Base-by-base conservation (phyloP, 768 basidiomycete genomes). In the Boletus sp. region DNA sequence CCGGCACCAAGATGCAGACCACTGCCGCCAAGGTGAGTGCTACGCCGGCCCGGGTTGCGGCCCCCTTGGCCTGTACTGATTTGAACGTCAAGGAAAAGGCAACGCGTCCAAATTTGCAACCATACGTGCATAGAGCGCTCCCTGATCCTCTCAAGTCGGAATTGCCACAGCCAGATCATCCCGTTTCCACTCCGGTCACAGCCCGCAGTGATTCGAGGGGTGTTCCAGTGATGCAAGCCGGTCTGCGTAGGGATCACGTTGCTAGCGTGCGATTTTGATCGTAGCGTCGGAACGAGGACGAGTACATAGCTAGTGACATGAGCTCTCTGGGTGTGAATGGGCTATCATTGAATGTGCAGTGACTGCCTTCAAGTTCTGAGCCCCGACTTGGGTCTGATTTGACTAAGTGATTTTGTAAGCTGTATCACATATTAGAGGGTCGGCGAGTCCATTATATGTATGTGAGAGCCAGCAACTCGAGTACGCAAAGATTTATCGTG, bases 51-150 rank as follows among this genome's bases (percentile, higher is more conserved):
- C n/a, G n/a, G n/a, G 35, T 4, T 11, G 14, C 3, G 40, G 4
- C 8, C 10, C 17, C 2, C 4, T 24, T 7, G 11, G 1, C 14
- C 29, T 40, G n/a, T 55, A 17, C 46, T 62, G 20, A 67, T 54
- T 24, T 24, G 7, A n/a, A 20, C 6, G 17, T 44, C 30, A 41
- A 67, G 60, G 54, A 61, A 36, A 64, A 52, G 29, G 35, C 14
- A 12, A 6, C 17, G 15, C 42, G 12, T 35, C 30, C 50, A 32
- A 39, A 47, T n/a, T 8, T 47, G n/a, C 50, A 33, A 45, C 28
- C 47, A 4, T 59, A 50, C 44, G 24, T 52, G 15, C 29, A 30
- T 24, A 62, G 63, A 52, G 47, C 47, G 15, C 63, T 67, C 40
- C 57, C 58, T 1, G 41, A 46, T 11, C 50, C 37, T 36, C 62